phyloP scores from a whole-genome alignment of 2,329 filamentous ascomycete genomes.

The Juglanconis oblonga region DNA sequence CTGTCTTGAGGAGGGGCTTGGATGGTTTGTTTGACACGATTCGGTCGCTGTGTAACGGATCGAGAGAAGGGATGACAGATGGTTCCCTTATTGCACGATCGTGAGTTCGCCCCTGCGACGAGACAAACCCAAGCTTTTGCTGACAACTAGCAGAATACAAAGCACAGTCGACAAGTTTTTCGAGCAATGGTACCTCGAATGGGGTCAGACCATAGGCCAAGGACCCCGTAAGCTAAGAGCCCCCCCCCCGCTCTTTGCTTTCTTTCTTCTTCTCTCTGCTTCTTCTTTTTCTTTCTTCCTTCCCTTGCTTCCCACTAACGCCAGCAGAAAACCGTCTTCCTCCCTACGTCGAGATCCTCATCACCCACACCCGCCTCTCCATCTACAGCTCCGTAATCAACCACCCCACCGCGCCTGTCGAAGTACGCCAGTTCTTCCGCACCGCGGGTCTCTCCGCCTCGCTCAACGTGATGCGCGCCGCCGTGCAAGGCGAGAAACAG shows the following conservation, averaged over 20 bases:
- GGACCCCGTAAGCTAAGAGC: constrained; percentile 41
- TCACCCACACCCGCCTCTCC: constrained; percentile 70
- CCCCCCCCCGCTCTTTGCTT: neutral
- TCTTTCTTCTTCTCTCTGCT: neutral
- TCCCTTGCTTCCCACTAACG: neutral
- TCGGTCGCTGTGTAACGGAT: constrained; percentile 57
- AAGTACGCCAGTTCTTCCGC: constrained; percentile 71
- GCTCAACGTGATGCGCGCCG: constrained; percentile 70
- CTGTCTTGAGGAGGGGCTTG: constrained; percentile 64
- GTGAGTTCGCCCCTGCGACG: constrained; percentile 28
- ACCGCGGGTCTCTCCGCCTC: constrained; percentile 69
- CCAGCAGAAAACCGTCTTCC: constrained; percentile 58
- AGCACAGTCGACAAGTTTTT: constrained; percentile 64
- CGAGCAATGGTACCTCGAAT: constrained; percentile 61
- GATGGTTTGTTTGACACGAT: constrained; percentile 57
- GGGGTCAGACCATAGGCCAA: constrained; percentile 55
- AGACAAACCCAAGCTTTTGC: neutral
- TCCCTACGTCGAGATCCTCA: constrained; percentile 72
- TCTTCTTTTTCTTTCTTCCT: neutral
- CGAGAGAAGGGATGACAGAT: constrained; percentile 44
- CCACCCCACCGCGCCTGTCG: constrained; percentile 66
- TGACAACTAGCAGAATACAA: constrained; percentile 42
- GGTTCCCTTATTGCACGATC: constrained; percentile 53
- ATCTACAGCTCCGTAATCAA: constrained; percentile 74
- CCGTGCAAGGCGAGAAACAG: constrained; percentile 67